phyloP scores from a whole-genome alignment of 2,329 filamentous ascomycete species.

The Phyllosticta citribraziliensis region DNA sequence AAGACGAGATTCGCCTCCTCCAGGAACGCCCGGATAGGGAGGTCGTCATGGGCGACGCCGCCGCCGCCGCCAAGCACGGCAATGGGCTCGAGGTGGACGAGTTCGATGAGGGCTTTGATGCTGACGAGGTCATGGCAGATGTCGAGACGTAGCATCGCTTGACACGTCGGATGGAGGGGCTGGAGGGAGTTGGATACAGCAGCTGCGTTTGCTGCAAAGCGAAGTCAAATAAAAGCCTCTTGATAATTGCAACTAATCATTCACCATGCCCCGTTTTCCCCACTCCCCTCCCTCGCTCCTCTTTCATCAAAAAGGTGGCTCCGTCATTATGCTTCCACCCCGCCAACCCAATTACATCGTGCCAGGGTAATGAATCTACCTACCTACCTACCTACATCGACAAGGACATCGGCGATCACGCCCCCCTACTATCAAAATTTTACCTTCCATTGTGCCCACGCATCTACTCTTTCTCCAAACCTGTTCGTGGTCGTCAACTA shows the following conservation, averaged over 20 bases:
- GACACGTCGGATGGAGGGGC: background rate
- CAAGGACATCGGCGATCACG: background rate
- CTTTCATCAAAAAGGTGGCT: no score
- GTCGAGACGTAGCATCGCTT: conserved; percentile 13
- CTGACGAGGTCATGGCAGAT: conserved; percentile 28
- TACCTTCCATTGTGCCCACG: background rate
- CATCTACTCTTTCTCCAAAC: no score
- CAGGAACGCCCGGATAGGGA: conserved; percentile 34
- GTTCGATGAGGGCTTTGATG: conserved; percentile 22
- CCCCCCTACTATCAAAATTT: background rate
- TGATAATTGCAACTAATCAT: no score
- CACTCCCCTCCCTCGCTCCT: no score
- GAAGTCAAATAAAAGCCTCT: no score
- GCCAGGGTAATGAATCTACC: no score
- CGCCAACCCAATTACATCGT: no score
- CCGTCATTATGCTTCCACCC: no score
- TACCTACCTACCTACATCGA: background rate
- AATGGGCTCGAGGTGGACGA: conserved; percentile 17
- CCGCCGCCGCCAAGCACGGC: conserved; percentile 13
- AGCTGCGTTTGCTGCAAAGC: no score
- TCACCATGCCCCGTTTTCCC: no score
- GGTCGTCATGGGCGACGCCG: conserved; percentile 21
- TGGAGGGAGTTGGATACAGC: no score
- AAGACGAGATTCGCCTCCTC: conserved; percentile 56
- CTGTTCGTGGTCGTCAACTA: no score